These are phyloP conservation scores for Tetradesmus obliquus DNA, from an alignment of 139 green algal species.

Conservation along the genomic window DNA sequence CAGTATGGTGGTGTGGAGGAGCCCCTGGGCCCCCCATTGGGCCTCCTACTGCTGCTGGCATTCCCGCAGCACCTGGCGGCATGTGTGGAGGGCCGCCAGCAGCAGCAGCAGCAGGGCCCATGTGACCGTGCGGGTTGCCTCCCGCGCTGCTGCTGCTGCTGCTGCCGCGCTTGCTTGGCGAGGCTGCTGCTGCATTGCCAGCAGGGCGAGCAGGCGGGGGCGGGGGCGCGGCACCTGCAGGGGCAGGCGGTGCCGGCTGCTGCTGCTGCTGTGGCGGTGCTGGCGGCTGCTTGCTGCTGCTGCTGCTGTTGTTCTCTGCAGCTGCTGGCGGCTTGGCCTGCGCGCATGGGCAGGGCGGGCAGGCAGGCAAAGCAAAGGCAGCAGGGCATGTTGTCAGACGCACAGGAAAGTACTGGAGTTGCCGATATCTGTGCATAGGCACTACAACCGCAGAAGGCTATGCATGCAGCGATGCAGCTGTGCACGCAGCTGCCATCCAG, in stretches of 20 bases:
- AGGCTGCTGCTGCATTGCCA: background rate
- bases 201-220: background rate
- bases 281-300: background rate
- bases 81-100: background rate
- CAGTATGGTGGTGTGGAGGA: background rate
- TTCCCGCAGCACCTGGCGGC: background rate
- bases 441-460: too few species aligned
- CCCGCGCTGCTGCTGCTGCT: constrained; percentile 31
- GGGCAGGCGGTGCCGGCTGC: background rate
- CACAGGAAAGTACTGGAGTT: background rate
- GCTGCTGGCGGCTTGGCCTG: background rate
- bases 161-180: background rate
- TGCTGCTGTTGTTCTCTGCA: background rate
- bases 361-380: background rate
- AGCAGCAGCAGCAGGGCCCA: background rate
- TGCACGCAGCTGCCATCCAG: too few species aligned
- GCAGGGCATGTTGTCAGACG: background rate
- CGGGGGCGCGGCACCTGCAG: background rate
- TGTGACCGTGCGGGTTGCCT: background rate
- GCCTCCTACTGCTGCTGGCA: background rate
- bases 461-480: too few species aligned
- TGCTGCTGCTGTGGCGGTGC: background rate
- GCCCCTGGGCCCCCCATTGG: background rate
- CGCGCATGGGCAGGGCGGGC: background rate
- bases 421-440: too few species aligned